phyloP scores from a whole-genome alignment of 768 basidiomycete species.

The Amanita muscaria region DNA sequence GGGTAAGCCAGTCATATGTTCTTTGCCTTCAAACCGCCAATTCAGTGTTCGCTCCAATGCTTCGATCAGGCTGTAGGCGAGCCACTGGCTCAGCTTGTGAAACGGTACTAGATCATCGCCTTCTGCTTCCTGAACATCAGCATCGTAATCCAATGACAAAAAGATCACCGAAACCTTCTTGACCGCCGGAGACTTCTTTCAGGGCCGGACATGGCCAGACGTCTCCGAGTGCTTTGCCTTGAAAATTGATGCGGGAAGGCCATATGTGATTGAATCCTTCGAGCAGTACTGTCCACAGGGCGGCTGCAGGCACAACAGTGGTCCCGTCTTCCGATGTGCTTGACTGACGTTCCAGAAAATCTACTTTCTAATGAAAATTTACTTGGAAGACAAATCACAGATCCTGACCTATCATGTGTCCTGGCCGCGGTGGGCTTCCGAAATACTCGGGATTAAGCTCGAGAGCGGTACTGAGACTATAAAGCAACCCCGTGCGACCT shows the following conservation, averaged over 20 bases:
- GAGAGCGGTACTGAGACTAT: slow-evolving; percentile 66
- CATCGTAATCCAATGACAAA: slow-evolving; percentile 8
- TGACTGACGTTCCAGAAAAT: slow-evolving; percentile 59
- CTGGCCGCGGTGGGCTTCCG: slow-evolving; percentile 61
- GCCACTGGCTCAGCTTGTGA: slow-evolving; percentile 94
- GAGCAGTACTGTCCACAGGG: slow-evolving; percentile 78
- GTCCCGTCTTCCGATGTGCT: slow-evolving; percentile 27
- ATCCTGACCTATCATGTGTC: slow-evolving; percentile 65
- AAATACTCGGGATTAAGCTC: slow-evolving; percentile 59
- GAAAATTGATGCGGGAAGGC: slow-evolving; percentile 71
- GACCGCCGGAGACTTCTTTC: slow-evolving; percentile 5
- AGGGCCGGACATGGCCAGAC: slow-evolving; percentile 82
- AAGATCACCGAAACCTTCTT: slow-evolving; percentile 9
- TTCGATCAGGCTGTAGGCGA: slow-evolving; percentile 83
- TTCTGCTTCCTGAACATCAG: slow-evolving; percentile 20
- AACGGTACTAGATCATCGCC: slow-evolving; percentile 81
- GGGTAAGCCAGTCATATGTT: slow-evolving; percentile 86
- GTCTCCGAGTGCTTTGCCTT: slow-evolving; percentile 72
- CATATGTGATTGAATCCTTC: slow-evolving; percentile 82
- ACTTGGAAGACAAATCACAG: neutral
- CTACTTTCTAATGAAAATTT: slow-evolving; percentile 25
- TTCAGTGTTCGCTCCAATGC: slow-evolving; percentile 67
- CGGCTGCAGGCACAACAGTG: slow-evolving; percentile 55
- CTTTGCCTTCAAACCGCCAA: slow-evolving; percentile 77
- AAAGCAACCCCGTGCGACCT: slow-evolving; percentile 72